Evolutionary conservation across 805 yeast genomes (phyloP), one percentile per base, ranked within the genome.

Genomic region (Diddensiella transvaalensis): DNA sequence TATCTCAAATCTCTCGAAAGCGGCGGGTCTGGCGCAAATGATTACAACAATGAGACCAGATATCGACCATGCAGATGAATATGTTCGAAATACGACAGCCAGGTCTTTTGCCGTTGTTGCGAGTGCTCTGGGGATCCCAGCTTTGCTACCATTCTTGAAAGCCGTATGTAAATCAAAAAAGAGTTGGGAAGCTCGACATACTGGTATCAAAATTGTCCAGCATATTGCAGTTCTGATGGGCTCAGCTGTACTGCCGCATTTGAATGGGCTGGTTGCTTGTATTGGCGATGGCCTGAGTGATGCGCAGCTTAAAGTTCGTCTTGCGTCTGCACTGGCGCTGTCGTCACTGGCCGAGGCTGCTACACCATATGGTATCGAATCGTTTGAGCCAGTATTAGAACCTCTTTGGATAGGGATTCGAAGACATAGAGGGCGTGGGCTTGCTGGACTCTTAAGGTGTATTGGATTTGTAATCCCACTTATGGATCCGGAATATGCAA

Each of bases 281-380:
- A 63, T 87, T 8, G 62, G 68, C 1, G 76, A 76, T 1, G 78
- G 83, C 0, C 57, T 91, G 15, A 68, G 70, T 0, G 96, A 88
- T 65, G 87, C 82, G 44, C 82, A 83, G 48, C 61, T 79, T 10
- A 80, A 77, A 39, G 85, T 89, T 0, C 71, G 95, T 48, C 76
- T 78, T 1, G 74, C 81, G 10, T 74, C 96, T 0, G 96, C 96
- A 0, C 69, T 74, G 30, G 82, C 96, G 0, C 60, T 90, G 1
- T 70, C 90, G 0, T 76, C 83, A 1, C 65, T 91, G 29, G 97
- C 97, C 0, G 90, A 86, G 43, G 82, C 87, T 4, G 78, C 88
- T 3, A 73, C 79, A 19, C 98, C 98, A 0, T 87, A 85, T 66
- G 99, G 98, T 40, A 84, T 87, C 47, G 96, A 87, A 58, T 80